Evolutionary conservation across 768 basidiomycete genomes (phyloP).

Genomic region (Boletus pseudo-olivaceus): DNA sequence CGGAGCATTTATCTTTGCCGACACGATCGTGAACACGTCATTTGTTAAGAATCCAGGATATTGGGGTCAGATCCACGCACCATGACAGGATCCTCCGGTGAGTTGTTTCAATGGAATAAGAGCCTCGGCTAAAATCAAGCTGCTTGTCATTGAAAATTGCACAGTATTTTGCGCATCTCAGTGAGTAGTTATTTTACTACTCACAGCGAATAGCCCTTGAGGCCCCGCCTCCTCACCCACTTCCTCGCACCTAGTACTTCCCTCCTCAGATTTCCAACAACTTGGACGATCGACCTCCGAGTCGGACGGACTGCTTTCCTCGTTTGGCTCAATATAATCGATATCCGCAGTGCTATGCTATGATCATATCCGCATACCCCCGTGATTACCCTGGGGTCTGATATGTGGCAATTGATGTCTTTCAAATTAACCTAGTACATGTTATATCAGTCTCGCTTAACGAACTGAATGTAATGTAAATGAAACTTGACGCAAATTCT

Average conservation of each 20-base stretch:
- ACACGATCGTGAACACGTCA: too few relatives aligned
- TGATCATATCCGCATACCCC: not conserved
- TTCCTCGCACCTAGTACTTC: not conserved
- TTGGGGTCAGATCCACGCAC: too few relatives aligned
- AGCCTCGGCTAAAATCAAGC: too few relatives aligned
- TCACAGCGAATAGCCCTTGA: not conserved
- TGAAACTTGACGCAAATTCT: not conserved
- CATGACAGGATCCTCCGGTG: too few relatives aligned
- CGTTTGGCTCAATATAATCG: too few relatives aligned
- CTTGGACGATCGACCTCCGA: not conserved
- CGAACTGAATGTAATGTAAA: conserved; percentile 7
- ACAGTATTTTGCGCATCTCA: too few relatives aligned
- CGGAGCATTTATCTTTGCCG: too few relatives aligned
- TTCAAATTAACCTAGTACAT: not conserved
- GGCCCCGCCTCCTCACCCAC: not conserved
- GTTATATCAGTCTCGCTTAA: conserved; percentile 16
- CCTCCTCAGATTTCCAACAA: not conserved
- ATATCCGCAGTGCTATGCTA: not conserved
- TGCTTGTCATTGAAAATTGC: too few relatives aligned
- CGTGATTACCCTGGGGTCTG: not conserved
- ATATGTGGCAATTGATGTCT: not conserved
- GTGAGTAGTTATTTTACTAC: too few relatives aligned
- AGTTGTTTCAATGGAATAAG: too few relatives aligned
- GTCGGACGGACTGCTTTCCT: not conserved
- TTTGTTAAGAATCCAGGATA: too few relatives aligned